Conservation (phyloP, 192 early-diverging fungal species). For the Entomortierella lignicola region DNA sequence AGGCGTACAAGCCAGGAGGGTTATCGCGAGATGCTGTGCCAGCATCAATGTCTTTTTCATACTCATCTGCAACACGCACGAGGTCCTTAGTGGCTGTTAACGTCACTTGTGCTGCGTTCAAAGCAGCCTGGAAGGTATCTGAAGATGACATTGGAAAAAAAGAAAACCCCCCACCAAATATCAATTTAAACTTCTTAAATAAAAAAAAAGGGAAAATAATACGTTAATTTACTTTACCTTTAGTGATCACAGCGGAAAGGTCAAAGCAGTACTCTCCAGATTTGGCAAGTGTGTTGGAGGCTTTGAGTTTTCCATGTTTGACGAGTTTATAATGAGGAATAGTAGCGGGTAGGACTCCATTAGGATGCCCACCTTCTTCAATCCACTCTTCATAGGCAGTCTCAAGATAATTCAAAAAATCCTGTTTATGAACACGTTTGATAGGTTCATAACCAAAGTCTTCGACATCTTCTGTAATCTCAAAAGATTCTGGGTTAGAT, state of each 20-base stretch:
- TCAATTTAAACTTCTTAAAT: not conserved
- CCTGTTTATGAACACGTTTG: constrained; percentile 63
- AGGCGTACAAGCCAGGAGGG: constrained; percentile 64
- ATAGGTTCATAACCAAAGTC: constrained; percentile 72
- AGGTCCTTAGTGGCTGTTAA: constrained; percentile 68
- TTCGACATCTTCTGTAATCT: constrained; percentile 32
- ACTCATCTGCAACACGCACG: constrained; percentile 48
- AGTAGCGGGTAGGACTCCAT: constrained; percentile 65
- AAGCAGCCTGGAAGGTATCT: constrained; percentile 74
- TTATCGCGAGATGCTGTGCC: constrained; percentile 36
- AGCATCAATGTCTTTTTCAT: constrained; percentile 16
- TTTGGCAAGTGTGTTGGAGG: constrained; percentile 37
- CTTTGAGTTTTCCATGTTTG: constrained; percentile 9
- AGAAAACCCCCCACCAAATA: not conserved
- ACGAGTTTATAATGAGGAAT: constrained; percentile 56
- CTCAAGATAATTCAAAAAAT: constrained; percentile 70
- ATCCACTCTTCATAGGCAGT: constrained; percentile 70
- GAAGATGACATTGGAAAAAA: not conserved
- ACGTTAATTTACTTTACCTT: constrained; percentile 48
- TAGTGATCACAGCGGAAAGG: constrained; percentile 61
- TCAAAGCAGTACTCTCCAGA: constrained; percentile 67
- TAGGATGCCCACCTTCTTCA: constrained; percentile 61
- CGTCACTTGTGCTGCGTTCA: constrained; percentile 73
- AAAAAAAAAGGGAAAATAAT: not conserved
- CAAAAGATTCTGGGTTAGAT: constrained; percentile 21